phyloP scores from a whole-genome alignment of 148 eudicot species.

The Rhododendron williamsianum region DNA sequence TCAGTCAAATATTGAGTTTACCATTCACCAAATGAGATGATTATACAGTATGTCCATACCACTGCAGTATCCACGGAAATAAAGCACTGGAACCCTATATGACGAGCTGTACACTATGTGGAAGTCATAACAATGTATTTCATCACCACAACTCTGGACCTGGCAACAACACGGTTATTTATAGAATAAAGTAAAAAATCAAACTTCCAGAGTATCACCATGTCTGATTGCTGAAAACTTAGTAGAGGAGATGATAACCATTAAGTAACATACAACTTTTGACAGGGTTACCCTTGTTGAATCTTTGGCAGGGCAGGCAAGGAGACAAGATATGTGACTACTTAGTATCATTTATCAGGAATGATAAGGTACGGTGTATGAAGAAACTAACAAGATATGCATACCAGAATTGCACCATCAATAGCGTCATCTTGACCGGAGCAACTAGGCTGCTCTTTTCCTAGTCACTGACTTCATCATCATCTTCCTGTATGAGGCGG shows the following conservation, averaged over 20 bases:
- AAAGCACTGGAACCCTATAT: constrained; percentile 79
- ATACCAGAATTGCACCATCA: constrained; percentile 60
- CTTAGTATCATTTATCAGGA: background rate
- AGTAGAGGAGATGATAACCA: constrained; percentile 4
- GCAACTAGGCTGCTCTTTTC: constrained; percentile 30
- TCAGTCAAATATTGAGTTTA: background rate
- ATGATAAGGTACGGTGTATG: background rate
- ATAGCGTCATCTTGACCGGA: constrained; percentile 30
- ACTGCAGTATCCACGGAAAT: constrained; percentile 64
- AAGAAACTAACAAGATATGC: background rate
- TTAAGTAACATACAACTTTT: background rate
- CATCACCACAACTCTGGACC: constrained; percentile 35
- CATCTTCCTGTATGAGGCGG: constrained; percentile 35
- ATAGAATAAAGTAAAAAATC: background rate
- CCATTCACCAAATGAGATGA: constrained; percentile 8
- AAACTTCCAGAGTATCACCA: background rate
- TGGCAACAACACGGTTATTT: constrained; percentile 11
- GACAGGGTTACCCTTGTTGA: background rate
- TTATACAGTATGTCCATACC: constrained; percentile 33
- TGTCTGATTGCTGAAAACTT: background rate
- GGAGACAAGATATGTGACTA: background rate
- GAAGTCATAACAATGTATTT: constrained; percentile 68
- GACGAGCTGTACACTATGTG: constrained; percentile 76
- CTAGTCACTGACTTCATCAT: constrained; percentile 15
- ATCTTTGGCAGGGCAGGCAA: constrained; percentile 3